phyloP scores from a whole-genome alignment of 257 asterid genomes.

The Knoxia roxburghii region DNA sequence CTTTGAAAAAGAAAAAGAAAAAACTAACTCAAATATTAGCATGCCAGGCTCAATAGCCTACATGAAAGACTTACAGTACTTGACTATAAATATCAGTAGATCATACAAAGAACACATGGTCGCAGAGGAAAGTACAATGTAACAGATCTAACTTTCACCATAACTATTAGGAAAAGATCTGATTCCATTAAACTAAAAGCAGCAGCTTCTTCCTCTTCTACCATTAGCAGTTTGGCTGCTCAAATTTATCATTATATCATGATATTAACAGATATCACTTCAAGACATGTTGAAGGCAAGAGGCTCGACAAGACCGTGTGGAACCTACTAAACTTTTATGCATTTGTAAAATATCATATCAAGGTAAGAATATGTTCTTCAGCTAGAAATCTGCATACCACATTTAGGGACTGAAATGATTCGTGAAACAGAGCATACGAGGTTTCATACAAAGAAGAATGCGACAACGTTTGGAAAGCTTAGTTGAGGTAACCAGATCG shows the following conservation, averaged over 20 bases:
- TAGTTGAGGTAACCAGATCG: constrained; percentile 58
- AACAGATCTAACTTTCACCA: too few relatives aligned
- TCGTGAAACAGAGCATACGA: constrained; percentile 59
- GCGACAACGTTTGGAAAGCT: constrained; percentile 59
- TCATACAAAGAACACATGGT: too few relatives aligned
- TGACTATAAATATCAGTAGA: too few relatives aligned
- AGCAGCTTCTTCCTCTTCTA: too few relatives aligned
- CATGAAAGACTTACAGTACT: background rate
- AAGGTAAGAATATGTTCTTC: constrained; percentile 50
- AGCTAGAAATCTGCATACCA: constrained; percentile 14
- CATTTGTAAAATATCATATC: constrained; percentile 73
- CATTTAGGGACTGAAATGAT: constrained; percentile 20
- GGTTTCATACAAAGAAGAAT: constrained; percentile 79
- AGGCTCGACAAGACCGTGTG: constrained; percentile 82
- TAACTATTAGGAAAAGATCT: too few relatives aligned
- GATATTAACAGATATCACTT: constrained; percentile 48
- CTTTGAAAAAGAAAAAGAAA: background rate
- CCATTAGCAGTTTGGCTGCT: background rate
- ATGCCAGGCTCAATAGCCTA: background rate
- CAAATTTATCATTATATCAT: constrained; percentile 14
- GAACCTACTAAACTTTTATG: constrained; percentile 73
- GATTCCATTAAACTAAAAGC: too few relatives aligned
- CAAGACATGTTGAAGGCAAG: constrained; percentile 69
- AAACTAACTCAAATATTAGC: background rate
- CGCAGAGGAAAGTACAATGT: too few relatives aligned